Evolutionary conservation across 2,329 filamentous ascomycete genomes (phyloP).

Genomic region (Diaporthe nobilis): DNA sequence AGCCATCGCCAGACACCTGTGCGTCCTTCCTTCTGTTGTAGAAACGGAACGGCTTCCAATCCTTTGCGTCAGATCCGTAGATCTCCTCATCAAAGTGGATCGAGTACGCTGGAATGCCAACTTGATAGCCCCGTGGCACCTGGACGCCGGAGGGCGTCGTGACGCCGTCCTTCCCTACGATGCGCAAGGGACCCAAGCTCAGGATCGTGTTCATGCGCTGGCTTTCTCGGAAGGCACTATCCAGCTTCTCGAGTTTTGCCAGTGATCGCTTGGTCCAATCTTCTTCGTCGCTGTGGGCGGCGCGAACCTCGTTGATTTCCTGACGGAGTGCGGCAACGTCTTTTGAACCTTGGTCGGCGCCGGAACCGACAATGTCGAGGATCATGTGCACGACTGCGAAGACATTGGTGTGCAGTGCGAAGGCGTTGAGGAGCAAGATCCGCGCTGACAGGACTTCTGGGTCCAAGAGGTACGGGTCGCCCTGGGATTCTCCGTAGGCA

Average conservation of each 20-base stretch:
- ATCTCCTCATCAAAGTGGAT: conserved; percentile 52
- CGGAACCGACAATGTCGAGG: conserved; percentile 36
- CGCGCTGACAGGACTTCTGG: conserved; percentile 36
- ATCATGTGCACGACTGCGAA: conserved; percentile 39
- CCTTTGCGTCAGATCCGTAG: conserved; percentile 49
- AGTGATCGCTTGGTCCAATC: conserved; percentile 55
- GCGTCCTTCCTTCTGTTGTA: conserved; percentile 29
- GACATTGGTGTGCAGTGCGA: conserved; percentile 36
- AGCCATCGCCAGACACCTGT: conserved; percentile 27
- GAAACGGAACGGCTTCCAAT: conserved; percentile 57
- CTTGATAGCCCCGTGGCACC: conserved; percentile 53
- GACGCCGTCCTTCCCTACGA: conserved; percentile 52
- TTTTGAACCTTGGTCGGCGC: conserved; percentile 25
- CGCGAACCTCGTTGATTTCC: conserved; percentile 34
- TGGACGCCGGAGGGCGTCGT: conserved; percentile 52
- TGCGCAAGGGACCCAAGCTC: conserved; percentile 53
- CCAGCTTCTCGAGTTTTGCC: conserved; percentile 53
- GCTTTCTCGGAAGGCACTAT: conserved; percentile 58
- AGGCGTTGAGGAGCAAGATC: conserved; percentile 37
- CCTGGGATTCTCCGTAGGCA: conserved; percentile 24
- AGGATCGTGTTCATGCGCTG: conserved; percentile 57
- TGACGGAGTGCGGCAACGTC: conserved; percentile 30
- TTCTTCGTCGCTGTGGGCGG: conserved; percentile 12
- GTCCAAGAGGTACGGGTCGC: conserved; percentile 36
- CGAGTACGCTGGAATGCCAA: conserved; percentile 54